These are phyloP conservation scores for Umbelopsis ramanniana DNA, from an alignment of 192 early-diverging fungal species.

Conservation along the genomic window DNA sequence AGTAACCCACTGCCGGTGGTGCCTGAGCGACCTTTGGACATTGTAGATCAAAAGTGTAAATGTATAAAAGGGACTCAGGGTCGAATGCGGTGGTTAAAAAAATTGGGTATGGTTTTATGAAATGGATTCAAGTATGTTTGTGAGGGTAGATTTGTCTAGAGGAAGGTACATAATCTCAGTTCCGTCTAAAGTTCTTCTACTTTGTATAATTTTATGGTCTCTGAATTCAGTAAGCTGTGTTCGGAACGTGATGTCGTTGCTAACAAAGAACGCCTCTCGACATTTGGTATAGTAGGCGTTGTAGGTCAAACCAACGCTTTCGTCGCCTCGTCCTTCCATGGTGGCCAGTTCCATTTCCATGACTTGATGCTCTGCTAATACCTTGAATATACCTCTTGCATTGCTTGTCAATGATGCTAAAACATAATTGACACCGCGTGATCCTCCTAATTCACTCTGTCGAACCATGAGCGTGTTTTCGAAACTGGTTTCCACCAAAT, in stretches of 20 bases:
- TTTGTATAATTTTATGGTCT: conserved; percentile 87
- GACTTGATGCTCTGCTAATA: conserved; percentile 88
- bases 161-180: conserved; percentile 78
- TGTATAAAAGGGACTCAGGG: neutral
- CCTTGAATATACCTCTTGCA: conserved; percentile 81
- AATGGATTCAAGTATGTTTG: conserved; percentile 72
- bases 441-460: conserved; percentile 58
- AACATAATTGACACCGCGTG: conserved; percentile 78
- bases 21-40: conserved; percentile 22
- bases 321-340: conserved; percentile 29
- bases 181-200: conserved; percentile 61
- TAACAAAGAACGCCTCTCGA: conserved; percentile 82
- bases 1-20: neutral
- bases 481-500: conserved; percentile 82
- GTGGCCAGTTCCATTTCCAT: conserved; percentile 40
- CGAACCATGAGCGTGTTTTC: conserved; percentile 73
- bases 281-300: conserved; percentile 71
- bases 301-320: conserved; percentile 65
- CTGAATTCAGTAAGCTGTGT: conserved; percentile 93
- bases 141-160: conserved; percentile 64
- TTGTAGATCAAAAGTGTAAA: neutral
- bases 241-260: conserved; percentile 82
- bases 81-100: conserved; percentile 4
- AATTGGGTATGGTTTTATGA: conserved; percentile 2
- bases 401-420: conserved; percentile 82